Base-by-base conservation (phyloP, 2,329 filamentous ascomycete genomes). In the Thyridium curvatum region DNA sequence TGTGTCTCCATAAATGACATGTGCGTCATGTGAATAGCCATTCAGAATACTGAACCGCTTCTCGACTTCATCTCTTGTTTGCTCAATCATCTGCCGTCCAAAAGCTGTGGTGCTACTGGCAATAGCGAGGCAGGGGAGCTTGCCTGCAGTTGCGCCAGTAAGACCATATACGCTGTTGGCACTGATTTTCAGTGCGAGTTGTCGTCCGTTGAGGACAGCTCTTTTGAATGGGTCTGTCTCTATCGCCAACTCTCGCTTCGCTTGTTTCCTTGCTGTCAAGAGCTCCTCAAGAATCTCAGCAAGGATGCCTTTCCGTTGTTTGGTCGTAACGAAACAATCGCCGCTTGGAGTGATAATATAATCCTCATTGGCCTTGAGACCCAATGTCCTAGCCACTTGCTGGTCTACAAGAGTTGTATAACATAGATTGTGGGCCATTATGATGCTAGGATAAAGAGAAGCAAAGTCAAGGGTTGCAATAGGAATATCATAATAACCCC, bases 381-480 rank as follows among this genome's bases (percentile, higher is more conserved):
- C 70, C 30, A 93, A 76, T 43, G 82, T 86, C 43, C 94, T 86
- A 4, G 94, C 75, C 1, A 77, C 81, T 18, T 68, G 76, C 60
- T 87, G 88, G 58, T 86, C 90, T 32, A 97, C 66, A 21, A 97
- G 70, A 0, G 93, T 98, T 0, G 93, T 98, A 59, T 98, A 98
- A 62, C 93, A 98, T 16, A 98, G 77, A 51, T 98, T 98, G 65
- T 98, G 93, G 1, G 93, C 93, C 65, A 97, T 91, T 61, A 98
- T 98, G 56, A 98, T 98, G 68, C 90, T 96, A 16, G 93, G 93
- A 53, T 98, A 98, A 46, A 98, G 82, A 21, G 93, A 97, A 7
- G 93, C 93, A 52, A 98, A 98, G 87, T 98, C 93, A 32, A 98
- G 82, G 0, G 93, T 98, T 2, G 93, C 93, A 46, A 98, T 85